Percentiles rank a stretch among this genome's conserved stretches.
These are phyloP conservation scores for Malassezia arunalokei DNA, from an alignment of 1,284 basidiomycete genomes.

Conservation along the genomic window DNA sequence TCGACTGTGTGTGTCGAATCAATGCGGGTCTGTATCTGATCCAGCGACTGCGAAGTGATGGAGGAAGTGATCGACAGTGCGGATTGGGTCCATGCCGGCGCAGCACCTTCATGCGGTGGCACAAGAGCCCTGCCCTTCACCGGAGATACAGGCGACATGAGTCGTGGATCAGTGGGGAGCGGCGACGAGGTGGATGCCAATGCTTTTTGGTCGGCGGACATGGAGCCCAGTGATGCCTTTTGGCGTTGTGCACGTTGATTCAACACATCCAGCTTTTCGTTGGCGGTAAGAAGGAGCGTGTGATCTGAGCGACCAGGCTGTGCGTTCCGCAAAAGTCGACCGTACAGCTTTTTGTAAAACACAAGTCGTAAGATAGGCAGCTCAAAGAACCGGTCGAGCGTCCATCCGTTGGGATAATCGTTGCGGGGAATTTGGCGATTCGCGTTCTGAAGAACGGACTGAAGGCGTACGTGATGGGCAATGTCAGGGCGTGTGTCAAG, in stretches of 20 bases:
- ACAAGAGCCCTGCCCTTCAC: background rate
- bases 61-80: background rate
- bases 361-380: slow-evolving; percentile 71
- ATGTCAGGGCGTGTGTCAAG: slow-evolving; percentile 77
- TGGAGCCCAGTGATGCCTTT: background rate
- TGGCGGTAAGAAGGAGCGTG: slow-evolving; percentile 62
- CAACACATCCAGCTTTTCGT: slow-evolving; percentile 67
- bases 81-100: background rate
- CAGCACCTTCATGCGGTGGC: background rate
- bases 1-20: slow-evolving; percentile 71
- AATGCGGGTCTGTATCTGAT: slow-evolving; percentile 68
- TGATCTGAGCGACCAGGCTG: slow-evolving; percentile 79
- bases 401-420: slow-evolving; percentile 53
- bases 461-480: slow-evolving; percentile 61
- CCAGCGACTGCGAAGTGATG: slow-evolving; percentile 17
- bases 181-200: background rate
- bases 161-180: background rate
- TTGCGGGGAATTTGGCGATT: slow-evolving; percentile 48
- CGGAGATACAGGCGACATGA: background rate
- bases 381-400: slow-evolving; percentile 72
- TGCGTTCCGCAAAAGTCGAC: slow-evolving; percentile 72
- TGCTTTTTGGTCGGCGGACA: background rate
- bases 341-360: slow-evolving; percentile 87
- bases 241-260: slow-evolving; percentile 46
- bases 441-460: slow-evolving; percentile 59